Conservation (phyloP, 805 yeast species). For the Naumovozyma baii region DNA sequence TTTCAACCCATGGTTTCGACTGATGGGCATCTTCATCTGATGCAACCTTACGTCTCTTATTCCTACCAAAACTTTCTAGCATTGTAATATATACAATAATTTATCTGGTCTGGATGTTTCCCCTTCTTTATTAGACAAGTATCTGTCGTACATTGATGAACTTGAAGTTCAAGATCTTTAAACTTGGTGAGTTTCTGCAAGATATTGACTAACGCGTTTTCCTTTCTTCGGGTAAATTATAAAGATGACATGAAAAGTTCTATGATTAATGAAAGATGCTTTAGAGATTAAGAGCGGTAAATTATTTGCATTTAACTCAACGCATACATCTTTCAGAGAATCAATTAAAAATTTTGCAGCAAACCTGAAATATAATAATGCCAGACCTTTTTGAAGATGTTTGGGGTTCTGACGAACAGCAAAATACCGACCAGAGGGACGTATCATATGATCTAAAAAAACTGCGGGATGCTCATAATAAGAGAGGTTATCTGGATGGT, state of each 20-base stretch:
- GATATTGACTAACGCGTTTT: too few species aligned
- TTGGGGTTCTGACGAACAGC: slow-evolving; percentile 17
- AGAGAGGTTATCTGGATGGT: slow-evolving; percentile 82
- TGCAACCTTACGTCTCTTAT: slow-evolving; percentile 24
- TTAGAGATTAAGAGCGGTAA: too few species aligned
- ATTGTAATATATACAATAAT: too few species aligned
- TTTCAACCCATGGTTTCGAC: slow-evolving; percentile 83
- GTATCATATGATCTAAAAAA: slow-evolving; percentile 28
- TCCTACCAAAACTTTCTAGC: slow-evolving; percentile 17
- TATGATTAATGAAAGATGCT: neutral
- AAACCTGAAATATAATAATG: slow-evolving; percentile 2
- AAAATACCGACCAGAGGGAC: neutral
- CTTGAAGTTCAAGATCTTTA: too few species aligned
- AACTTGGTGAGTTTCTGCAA: too few species aligned
- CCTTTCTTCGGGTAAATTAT: too few species aligned
- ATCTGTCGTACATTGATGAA: too few species aligned
- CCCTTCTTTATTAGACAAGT: too few species aligned
- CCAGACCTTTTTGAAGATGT: slow-evolving; percentile 13
- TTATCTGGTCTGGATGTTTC: too few species aligned
- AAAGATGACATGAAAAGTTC: neutral
- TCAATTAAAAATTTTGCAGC: too few species aligned
- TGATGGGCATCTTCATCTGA: slow-evolving; percentile 17
- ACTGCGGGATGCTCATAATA: slow-evolving; percentile 52
- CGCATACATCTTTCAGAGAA: too few species aligned
- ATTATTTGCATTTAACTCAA: too few species aligned